Base-by-base conservation (phyloP, 371 early-diverging fungal species). In the Mucor piriformis region DNA sequence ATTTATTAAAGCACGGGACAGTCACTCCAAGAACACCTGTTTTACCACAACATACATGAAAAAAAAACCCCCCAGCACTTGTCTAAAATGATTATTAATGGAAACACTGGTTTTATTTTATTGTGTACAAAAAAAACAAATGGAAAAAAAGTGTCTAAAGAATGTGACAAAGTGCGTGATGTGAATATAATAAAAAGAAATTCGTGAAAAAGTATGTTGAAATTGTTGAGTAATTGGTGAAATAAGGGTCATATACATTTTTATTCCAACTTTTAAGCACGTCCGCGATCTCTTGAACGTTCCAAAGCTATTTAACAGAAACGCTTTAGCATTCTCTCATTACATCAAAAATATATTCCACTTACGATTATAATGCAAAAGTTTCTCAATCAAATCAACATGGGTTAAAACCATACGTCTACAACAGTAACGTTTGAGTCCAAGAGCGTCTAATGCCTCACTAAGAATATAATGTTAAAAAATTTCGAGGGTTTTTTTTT, bases 371-470 rank as follows among this genome's bases (percentile, higher is more conserved):
- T 93, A 99, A 73, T 97, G 93, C 52, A 99, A 76, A 27, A 99
- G 83, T 77, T 99, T 99, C 72, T 99, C 99, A 74, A 99, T 98
- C 71, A 99, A 84, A 67, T 99, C 99, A 33, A 99, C 98, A 75
- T 99, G 99, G 12, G 97, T 96, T 47, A 99, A 86, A 33, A 98
- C 91, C 98, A 99, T 99, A 64, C 99, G 90, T 59, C 99, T 84
- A 84, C 99, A 99, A 88, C 99, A 99, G 64, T 96, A 97, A 53
- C 99, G 87, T 83, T 93, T 93, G 58, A 99, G 82, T 40, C 95
- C 97, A 52, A 99, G 87, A 35, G 88, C 83, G 66, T 95, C 93
- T 61, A 99, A 82, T 27, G 99, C 96, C 65, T 94, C 91, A 64
- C 93, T 93, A 61, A 2, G 37, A 62, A 63, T 18, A 52, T 27